These are phyloP conservation scores for Thalassiosira mediterranea DNA, from an alignment of 352 stramenopile genomes.

Conservation along the genomic window DNA sequence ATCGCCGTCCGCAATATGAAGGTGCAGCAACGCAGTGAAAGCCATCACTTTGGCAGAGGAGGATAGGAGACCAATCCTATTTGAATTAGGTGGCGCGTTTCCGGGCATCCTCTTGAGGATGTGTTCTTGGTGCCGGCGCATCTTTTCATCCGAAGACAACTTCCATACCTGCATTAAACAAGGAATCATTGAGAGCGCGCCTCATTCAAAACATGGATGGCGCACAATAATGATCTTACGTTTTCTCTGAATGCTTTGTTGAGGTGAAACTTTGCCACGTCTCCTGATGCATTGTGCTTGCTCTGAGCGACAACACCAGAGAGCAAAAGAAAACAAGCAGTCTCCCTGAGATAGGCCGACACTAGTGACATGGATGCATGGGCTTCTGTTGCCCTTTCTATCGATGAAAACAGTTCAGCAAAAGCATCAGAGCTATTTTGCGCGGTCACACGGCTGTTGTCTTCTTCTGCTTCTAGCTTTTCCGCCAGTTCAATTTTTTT, in stretches of 20 bases:
- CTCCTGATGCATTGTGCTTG: conserved; percentile 10
- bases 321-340: conserved; percentile 44
- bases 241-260: conserved; percentile 41
- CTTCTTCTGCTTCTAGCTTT: conserved; percentile 16
- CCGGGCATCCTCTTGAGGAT: conserved; percentile 19
- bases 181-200: conserved; percentile 2
- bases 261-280: conserved; percentile 25
- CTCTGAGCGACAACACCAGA: conserved; percentile 38
- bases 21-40: too few species aligned
- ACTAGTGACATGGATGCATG: neutral
- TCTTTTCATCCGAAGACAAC: conserved; percentile 41
- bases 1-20: too few species aligned
- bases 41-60: conserved; percentile 38
- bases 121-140: conserved; percentile 31
- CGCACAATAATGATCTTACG: conserved; percentile 17
- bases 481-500: too few species aligned
- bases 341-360: conserved; percentile 41
- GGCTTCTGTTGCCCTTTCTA: conserved; percentile 20
- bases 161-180: conserved; percentile 32
- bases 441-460: neutral
- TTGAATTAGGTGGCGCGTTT: conserved; percentile 14
- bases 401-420: conserved; percentile 10
- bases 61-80: conserved; percentile 38
- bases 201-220: neutral
- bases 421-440: conserved; percentile 15